Evolutionary conservation across 768 basidiomycete genomes (phyloP).

Genomic region (Pulveroboletus sp.): DNA sequence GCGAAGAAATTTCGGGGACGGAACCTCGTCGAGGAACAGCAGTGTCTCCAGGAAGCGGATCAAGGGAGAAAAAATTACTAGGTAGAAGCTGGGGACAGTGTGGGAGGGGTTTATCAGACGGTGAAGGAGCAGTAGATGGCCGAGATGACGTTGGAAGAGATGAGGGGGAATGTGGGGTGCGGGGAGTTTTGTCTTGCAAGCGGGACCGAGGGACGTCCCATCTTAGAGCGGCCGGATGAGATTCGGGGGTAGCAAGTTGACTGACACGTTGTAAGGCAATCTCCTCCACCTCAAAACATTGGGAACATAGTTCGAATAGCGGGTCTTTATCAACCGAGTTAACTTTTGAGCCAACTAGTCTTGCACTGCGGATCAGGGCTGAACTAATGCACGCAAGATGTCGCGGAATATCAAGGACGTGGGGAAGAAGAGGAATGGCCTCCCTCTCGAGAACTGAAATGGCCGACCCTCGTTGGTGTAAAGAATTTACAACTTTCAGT

Average conservation of each 20-base stretch:
- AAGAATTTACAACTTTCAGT: slow-evolving; percentile 49
- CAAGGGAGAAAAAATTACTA: not conserved
- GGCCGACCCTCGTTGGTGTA: slow-evolving; percentile 53
- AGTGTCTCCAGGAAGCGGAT: slow-evolving; percentile 5
- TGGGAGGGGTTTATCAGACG: slow-evolving; percentile 21
- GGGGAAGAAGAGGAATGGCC: slow-evolving; percentile 68
- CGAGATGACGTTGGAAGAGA: slow-evolving; percentile 33
- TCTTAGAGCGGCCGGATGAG: slow-evolving; percentile 9
- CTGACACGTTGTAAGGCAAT: slow-evolving; percentile 65
- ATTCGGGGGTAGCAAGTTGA: slow-evolving; percentile 41
- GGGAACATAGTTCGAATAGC: slow-evolving; percentile 55
- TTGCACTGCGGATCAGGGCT: slow-evolving; percentile 64
- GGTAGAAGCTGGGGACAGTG: not conserved
- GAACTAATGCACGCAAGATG: slow-evolving; percentile 77
- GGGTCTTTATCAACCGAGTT: slow-evolving; percentile 32
- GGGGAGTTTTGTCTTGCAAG: not conserved
- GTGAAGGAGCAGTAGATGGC: slow-evolving; percentile 51
- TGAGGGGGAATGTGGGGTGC: slow-evolving; percentile 20
- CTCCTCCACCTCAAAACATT: slow-evolving; percentile 71
- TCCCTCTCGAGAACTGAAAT: slow-evolving; percentile 65
- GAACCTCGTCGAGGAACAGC: slow-evolving; percentile 25
- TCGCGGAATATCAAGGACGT: slow-evolving; percentile 74
- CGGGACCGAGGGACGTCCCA: slow-evolving; percentile 15
- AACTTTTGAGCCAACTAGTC: slow-evolving; percentile 40
- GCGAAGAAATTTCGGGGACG: slow-evolving; percentile 22